Evolutionary conservation across 2,329 filamentous ascomycete genomes (phyloP).

Genomic region (Penicillium sp.): DNA sequence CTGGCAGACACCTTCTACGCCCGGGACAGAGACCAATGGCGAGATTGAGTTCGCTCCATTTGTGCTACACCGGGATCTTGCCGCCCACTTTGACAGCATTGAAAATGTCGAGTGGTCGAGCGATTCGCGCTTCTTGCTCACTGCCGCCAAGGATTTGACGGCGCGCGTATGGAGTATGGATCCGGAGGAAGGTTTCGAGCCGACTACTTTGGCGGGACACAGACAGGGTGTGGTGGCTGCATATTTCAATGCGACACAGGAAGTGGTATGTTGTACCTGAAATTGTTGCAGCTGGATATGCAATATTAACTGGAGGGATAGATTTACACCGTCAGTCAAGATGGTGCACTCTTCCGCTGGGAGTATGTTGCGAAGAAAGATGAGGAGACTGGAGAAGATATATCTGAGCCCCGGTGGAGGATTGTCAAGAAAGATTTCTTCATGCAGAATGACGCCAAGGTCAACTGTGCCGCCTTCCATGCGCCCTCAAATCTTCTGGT

Average conservation of each 20-base stretch:
- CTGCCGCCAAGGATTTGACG: slow-evolving; percentile 85
- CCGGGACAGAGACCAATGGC: slow-evolving; percentile 71
- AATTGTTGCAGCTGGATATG: neutral
- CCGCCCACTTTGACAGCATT: slow-evolving; percentile 83
- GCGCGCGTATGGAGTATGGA: slow-evolving; percentile 92
- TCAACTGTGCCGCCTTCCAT: slow-evolving; percentile 89
- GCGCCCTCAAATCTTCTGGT: slow-evolving; percentile 85
- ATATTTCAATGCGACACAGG: slow-evolving; percentile 95
- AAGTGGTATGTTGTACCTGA: slow-evolving; percentile 55
- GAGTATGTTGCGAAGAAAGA: slow-evolving; percentile 67
- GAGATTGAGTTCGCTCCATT: slow-evolving; percentile 95
- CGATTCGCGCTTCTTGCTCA: slow-evolving; percentile 94
- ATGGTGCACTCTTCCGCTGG: slow-evolving; percentile 95
- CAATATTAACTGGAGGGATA: slow-evolving; percentile 25
- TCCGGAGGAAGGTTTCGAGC: slow-evolving; percentile 78
- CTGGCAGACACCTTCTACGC: slow-evolving; percentile 91
- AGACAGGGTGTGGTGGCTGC: slow-evolving; percentile 85
- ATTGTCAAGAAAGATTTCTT: slow-evolving; percentile 92
- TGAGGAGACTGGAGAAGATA: slow-evolving; percentile 57
- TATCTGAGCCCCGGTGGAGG: slow-evolving; percentile 76
- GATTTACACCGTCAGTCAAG: slow-evolving; percentile 94
- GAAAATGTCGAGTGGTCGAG: slow-evolving; percentile 89
- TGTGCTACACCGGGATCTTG: slow-evolving; percentile 78
- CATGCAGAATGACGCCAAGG: slow-evolving; percentile 80
- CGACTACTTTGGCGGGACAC: slow-evolving; percentile 86